Conservation (phyloP, 148 eudicot genomes). For the Vaccinium corymbosum region DNA sequence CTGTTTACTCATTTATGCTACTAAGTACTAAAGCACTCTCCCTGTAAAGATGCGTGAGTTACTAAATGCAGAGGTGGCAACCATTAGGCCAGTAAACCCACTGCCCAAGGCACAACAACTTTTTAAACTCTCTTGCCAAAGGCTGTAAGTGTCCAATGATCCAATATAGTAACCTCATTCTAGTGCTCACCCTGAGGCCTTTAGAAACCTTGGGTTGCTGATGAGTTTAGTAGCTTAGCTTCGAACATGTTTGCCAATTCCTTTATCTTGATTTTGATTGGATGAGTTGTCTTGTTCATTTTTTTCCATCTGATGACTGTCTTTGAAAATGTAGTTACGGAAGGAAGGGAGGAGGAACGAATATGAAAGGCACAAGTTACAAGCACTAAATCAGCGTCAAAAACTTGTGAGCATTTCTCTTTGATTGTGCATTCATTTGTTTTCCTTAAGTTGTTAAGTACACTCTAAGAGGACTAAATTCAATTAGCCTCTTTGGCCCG, state of each 20-base stretch:
- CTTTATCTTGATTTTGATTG: background rate
- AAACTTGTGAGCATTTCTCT: constrained; percentile 61
- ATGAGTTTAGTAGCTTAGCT: background rate
- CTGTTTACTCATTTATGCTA: background rate
- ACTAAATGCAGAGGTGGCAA: background rate
- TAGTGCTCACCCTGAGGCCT: background rate
- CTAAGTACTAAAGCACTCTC: background rate
- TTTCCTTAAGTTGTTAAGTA: background rate
- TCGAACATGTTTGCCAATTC: background rate
- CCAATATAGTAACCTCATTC: background rate
- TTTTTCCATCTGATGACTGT: background rate
- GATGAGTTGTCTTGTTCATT: background rate
- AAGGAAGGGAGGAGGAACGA: constrained; percentile 96
- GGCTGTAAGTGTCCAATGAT: background rate
- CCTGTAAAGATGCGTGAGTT: background rate
- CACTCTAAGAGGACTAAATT: background rate
- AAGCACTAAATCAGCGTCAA: constrained; percentile 96
- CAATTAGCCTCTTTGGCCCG: background rate
- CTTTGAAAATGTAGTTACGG: constrained; percentile 47
- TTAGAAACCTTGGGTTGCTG: background rate
- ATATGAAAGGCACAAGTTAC: constrained; percentile 94
- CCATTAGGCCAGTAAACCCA: background rate
- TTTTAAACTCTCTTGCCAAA: background rate
- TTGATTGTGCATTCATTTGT: background rate
- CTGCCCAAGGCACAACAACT: background rate